Evolutionary conservation across 208 protist species (phyloP), one percentile per base, ranked within the genome.

Genomic region (Phytomonas sp.): DNA sequence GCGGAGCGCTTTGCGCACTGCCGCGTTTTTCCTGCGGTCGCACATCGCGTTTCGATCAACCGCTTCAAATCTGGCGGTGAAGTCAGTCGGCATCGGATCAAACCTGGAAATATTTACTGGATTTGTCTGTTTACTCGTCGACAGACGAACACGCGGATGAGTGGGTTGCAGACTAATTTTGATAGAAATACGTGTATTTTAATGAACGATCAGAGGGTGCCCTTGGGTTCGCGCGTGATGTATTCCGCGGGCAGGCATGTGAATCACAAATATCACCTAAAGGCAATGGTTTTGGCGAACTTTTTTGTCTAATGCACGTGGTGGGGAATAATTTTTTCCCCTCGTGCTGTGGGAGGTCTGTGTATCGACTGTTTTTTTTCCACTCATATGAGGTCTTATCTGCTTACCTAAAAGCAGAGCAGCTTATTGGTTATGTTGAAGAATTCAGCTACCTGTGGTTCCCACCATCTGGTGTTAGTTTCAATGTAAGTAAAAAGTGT

Each of bases 261-360:
- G n/a, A 97, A 97, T 46, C 92, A 97, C 80, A 94, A 95, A 72
- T 92, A 85, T 46, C 89, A 94, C 71, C 77, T 97, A 53, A 97
- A 97, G 79, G 88, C 92, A 0, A 83, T 93, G n/a, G 92, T 97
- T 26, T 75, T 97, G 9, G 92, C 92, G 0, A 97, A 97, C 76
- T 97, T 97, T 68, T 94, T 97, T 70, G 85, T 97, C 7, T 97
- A 74, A 81, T 28, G 4, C 26, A 64, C n/a, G 0, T 1, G 28
- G 15, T 20, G 20, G 20, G 0, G 46, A 1, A 26, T 0, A 17
- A 1, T 64, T 64, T 64, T 64, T 17, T 15, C 32, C 33, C 33
- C 6, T 28, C 36, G 33, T 11, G 33, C 11, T 43, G 15, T 8
- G 13, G 33, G 33, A 43, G 15, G 33, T 63, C 60, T 1, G 31